These are phyloP conservation scores for Colletotrichum gigasporum DNA, from an alignment of 2,329 filamentous ascomycete species.

Conservation along the genomic window DNA sequence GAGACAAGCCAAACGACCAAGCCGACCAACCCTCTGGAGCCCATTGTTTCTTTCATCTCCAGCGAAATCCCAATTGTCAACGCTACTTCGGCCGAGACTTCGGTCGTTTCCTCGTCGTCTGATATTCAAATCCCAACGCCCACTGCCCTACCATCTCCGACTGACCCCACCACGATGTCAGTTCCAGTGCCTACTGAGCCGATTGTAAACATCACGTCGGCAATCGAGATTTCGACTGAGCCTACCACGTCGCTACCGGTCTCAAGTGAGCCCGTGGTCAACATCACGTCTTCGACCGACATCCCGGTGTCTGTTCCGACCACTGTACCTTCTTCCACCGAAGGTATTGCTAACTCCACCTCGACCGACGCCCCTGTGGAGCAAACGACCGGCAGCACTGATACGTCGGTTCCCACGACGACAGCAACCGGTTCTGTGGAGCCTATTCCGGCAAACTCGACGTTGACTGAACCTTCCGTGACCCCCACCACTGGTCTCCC, in stretches of 20 bases:
- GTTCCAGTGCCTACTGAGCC: conserved; percentile 11
- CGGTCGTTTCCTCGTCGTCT: conserved; percentile 7
- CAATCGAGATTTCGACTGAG: neutral
- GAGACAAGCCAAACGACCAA: conserved; percentile 5
- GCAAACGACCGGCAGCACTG: conserved; percentile 16
- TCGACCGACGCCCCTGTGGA: conserved; percentile 7
- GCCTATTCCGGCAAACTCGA: conserved; percentile 18
- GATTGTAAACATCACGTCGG: conserved; percentile 9
- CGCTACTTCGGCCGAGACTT: conserved; percentile 8
- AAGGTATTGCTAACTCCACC: conserved; percentile 15
- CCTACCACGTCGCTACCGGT: conserved; percentile 11
- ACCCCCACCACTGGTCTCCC: conserved; percentile 20
- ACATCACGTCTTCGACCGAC: conserved; percentile 22
- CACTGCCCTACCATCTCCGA: conserved; percentile 18
- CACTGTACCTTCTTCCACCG: conserved; percentile 7
- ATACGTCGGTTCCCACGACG: conserved; percentile 46
- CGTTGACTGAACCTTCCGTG: conserved; percentile 3
- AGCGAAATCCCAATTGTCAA: conserved; percentile 21
- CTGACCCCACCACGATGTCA: conserved; percentile 22
- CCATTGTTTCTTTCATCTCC: conserved; percentile 27
- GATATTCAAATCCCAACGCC: conserved; percentile 20
- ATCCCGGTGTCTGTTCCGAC: conserved; percentile 10
- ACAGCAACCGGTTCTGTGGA: conserved; percentile 51
- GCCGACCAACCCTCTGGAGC: conserved; percentile 22
- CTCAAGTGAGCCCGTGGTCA: conserved; percentile 14